phyloP scores from a whole-genome alignment of 2,329 filamentous ascomycete genomes.

The Cadophora luteo-olivacea region DNA sequence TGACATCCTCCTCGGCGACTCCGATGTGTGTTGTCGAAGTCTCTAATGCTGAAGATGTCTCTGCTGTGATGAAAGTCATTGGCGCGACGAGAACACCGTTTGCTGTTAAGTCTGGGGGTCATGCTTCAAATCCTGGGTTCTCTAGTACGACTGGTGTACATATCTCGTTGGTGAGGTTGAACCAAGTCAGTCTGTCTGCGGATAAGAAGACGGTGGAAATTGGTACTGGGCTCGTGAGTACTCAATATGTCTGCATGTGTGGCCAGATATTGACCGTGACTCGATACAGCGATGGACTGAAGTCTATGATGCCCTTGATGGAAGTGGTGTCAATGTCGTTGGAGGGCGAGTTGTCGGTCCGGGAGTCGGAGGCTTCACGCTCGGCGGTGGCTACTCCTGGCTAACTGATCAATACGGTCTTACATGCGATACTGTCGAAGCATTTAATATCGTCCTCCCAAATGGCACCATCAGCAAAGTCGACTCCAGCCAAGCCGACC shows the following conservation, averaged over 20 bases:
- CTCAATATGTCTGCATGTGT: background rate
- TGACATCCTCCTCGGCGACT: constrained; percentile 39
- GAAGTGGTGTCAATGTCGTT: constrained; percentile 27
- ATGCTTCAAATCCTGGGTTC: constrained; percentile 39
- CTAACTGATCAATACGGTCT: constrained; percentile 41
- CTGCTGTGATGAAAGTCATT: constrained; percentile 39
- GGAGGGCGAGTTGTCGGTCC: constrained; percentile 37
- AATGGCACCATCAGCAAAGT: constrained; percentile 44
- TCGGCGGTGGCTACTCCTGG: constrained; percentile 46
- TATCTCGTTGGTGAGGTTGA: constrained; percentile 29
- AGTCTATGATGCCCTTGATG: constrained; percentile 29
- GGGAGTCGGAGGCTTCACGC: constrained; percentile 46
- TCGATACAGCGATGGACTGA: constrained; percentile 29
- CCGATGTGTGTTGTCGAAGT: constrained; percentile 42
- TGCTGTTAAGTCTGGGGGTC: constrained; percentile 49
- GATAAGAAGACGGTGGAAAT: constrained; percentile 31
- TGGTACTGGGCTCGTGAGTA: constrained; percentile 34
- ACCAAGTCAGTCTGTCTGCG: constrained; percentile 21
- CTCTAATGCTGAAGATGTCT: constrained; percentile 37
- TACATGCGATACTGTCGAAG: constrained; percentile 45
- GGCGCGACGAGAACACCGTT: constrained; percentile 41
- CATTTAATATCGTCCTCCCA: constrained; percentile 38
- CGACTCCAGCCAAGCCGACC: constrained; percentile 42
- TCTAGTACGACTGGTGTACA: constrained; percentile 38
- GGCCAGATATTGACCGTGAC: constrained; percentile 1